phyloP scores from a whole-genome alignment of 2,329 filamentous ascomycete species.

The Calonectria pauciramosa region DNA sequence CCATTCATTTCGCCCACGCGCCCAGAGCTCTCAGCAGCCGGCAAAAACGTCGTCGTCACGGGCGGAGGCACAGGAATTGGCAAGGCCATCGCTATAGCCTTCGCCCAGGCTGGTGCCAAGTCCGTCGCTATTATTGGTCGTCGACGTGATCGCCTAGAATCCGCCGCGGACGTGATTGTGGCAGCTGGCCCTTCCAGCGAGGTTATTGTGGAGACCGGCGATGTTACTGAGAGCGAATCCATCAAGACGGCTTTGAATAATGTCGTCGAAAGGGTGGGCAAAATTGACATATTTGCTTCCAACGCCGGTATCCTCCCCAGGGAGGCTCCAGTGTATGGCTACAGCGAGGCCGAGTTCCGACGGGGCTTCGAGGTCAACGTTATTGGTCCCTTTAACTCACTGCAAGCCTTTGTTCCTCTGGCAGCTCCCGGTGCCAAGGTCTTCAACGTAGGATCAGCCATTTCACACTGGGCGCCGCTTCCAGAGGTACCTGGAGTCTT shows the following conservation, averaged over 20 bases:
- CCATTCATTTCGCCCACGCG: slow-evolving; percentile 26
- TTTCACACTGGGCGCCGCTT: slow-evolving; percentile 40
- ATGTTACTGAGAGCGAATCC: slow-evolving; percentile 41
- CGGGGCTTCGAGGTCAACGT: slow-evolving; percentile 41
- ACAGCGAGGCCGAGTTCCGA: slow-evolving; percentile 19
- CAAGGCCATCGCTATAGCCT: slow-evolving; percentile 72
- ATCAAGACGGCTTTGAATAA: slow-evolving; percentile 11
- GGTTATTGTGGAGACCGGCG: slow-evolving; percentile 46
- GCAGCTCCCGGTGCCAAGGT: slow-evolving; percentile 34
- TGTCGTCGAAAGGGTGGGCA: slow-evolving; percentile 11
- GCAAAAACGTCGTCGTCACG: slow-evolving; percentile 71
- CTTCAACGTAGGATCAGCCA: slow-evolving; percentile 38
- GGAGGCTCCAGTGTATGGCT: not conserved
- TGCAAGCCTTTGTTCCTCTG: slow-evolving; percentile 40
- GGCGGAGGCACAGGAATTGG: slow-evolving; percentile 75
- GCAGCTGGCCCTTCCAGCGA: slow-evolving; percentile 57
- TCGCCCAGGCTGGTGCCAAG: slow-evolving; percentile 54
- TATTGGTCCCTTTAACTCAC: slow-evolving; percentile 39
- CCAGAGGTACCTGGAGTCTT: slow-evolving; percentile 31
- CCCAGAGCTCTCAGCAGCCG: slow-evolving; percentile 49
- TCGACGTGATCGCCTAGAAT: slow-evolving; percentile 44
- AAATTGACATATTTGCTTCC: slow-evolving; percentile 34
- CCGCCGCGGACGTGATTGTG: slow-evolving; percentile 44
- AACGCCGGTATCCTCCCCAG: slow-evolving; percentile 30
- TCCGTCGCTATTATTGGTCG: slow-evolving; percentile 57